A percentile compares a stretch with the other conserved stretches of the same genome.
Conservation (phyloP, 306 rosid genomes). For the Echinosophora koreensis region DNA sequence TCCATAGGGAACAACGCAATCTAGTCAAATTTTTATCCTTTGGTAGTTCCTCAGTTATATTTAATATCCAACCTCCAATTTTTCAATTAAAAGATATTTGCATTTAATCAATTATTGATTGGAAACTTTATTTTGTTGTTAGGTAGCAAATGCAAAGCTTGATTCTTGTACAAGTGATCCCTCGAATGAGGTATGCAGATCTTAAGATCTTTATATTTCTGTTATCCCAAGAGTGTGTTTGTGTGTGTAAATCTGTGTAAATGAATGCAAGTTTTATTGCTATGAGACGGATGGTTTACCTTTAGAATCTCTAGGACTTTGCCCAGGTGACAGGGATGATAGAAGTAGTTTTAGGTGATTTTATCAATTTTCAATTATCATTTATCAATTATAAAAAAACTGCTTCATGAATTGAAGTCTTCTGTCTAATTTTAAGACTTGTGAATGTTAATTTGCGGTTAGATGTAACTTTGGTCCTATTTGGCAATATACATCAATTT, state of each 20-base stretch:
- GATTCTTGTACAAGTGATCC: slow-evolving; percentile 53
- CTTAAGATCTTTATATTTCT: slow-evolving; percentile 2
- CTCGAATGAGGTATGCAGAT: slow-evolving; percentile 59
- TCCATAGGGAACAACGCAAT: not conserved
- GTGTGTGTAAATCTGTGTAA: not conserved
- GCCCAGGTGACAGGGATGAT: not conserved
- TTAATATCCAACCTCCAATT: not conserved
- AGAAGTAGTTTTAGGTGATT: not conserved
- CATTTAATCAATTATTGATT: slow-evolving; percentile 29
- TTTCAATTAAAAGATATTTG: slow-evolving; percentile 2
- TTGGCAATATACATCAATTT: not conserved
- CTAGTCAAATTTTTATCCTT: not conserved
- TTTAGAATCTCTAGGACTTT: not conserved
- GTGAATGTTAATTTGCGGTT: slow-evolving; percentile 5
- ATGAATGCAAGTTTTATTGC: slow-evolving; percentile 14
- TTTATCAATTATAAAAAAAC: not conserved
- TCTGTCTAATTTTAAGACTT: not conserved
- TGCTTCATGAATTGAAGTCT: slow-evolving; percentile 7
- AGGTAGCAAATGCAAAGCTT: slow-evolving; percentile 57
- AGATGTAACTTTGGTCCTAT: slow-evolving; percentile 10
- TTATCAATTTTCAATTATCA: not conserved
- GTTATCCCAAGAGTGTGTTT: not conserved
- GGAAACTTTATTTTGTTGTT: slow-evolving; percentile 44
- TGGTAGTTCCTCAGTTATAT: not conserved
- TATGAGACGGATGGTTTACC: not conserved